These are phyloP conservation scores for Aspergillus steynii DNA, from an alignment of 495 filamentous ascomycete species.

Conservation along the genomic window DNA sequence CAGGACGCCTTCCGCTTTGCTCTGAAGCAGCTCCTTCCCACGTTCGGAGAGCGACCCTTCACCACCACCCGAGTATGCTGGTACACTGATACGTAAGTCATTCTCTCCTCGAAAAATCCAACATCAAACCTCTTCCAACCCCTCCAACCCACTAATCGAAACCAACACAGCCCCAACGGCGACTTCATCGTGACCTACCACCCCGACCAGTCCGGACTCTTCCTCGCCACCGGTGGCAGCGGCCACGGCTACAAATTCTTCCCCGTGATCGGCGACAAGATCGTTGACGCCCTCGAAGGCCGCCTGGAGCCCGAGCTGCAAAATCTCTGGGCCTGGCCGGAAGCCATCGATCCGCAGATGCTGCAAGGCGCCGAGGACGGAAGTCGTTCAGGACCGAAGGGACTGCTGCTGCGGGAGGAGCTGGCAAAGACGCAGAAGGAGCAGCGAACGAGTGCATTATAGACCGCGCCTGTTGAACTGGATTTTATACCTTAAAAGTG, in stretches of 20 bases:
- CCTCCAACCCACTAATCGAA: not conserved
- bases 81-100: constrained; percentile 75
- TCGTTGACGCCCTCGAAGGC: constrained; percentile 67
- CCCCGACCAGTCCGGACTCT: constrained; percentile 63
- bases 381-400: constrained; percentile 30
- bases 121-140: too few species aligned
- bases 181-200: constrained; percentile 83
- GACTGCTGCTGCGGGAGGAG: constrained; percentile 39
- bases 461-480: not conserved
- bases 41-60: constrained; percentile 64
- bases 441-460: constrained; percentile 27
- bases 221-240: constrained; percentile 81
- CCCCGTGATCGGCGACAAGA: constrained; percentile 77
- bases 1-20: constrained; percentile 60
- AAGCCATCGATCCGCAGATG: constrained; percentile 26
- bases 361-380: constrained; percentile 61
- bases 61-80: constrained; percentile 75
- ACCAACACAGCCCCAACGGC: constrained; percentile 52
- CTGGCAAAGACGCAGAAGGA: constrained; percentile 40
- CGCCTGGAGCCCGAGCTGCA: constrained; percentile 56
- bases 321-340: constrained; percentile 70
- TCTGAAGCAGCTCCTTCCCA: constrained; percentile 62
- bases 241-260: constrained; percentile 91
- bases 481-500: too few species aligned
- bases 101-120: not conserved